Conservation (phyloP, 306 rosid genomes). For the Dicorynia guianensis region DNA sequence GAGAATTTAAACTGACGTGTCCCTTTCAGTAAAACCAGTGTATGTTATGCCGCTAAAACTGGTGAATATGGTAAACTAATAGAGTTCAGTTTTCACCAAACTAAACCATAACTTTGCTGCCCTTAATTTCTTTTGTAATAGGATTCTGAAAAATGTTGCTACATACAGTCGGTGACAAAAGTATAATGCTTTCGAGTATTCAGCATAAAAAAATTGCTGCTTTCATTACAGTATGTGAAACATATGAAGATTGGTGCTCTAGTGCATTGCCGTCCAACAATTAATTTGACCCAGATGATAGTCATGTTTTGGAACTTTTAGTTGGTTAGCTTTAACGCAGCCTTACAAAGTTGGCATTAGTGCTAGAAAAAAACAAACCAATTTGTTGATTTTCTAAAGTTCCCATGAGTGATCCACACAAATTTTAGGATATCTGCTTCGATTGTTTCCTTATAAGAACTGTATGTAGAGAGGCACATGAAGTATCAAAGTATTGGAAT, state of each 20-base stretch:
- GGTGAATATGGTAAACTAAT: neutral
- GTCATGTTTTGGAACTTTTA: neutral
- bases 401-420: constrained; percentile 4
- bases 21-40: no score
- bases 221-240: no score
- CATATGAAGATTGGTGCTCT: no score
- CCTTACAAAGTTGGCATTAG: neutral
- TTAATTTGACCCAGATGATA: constrained; percentile 25
- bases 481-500: neutral
- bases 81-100: neutral
- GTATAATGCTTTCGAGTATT: no score
- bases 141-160: no score
- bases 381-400: neutral
- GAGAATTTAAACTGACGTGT: no score
- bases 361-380: constrained; percentile 6
- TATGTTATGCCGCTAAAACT: no score
- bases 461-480: neutral
- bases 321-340: constrained; percentile 6
- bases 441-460: constrained; percentile 11
- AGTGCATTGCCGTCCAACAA: neutral
- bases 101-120: no score
- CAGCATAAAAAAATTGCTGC: no score
- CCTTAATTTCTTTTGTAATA: no score
- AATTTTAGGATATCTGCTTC: neutral
- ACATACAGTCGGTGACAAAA: no score